These are phyloP conservation scores for Lathyrus aphaca DNA, from an alignment of 306 rosid genomes.

Conservation along the genomic window DNA sequence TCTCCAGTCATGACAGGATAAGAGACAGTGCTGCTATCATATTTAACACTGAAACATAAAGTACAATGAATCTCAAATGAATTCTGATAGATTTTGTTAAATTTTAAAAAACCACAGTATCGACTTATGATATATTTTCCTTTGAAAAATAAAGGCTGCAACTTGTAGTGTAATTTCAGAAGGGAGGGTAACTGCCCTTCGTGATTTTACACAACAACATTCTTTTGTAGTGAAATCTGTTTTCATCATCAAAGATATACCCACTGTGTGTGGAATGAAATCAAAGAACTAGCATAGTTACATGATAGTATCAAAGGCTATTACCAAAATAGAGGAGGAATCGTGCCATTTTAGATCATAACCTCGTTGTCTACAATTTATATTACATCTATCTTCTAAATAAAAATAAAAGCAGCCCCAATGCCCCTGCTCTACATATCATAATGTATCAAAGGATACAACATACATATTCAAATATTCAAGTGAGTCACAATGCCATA, in stretches of 20 bases:
- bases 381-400: slow-evolving; percentile 35
- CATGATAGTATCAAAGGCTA: slow-evolving; percentile 1
- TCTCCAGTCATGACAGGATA: slow-evolving; percentile 40
- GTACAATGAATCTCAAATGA: slow-evolving; percentile 31
- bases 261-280: slow-evolving; percentile 27
- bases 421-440: slow-evolving; percentile 17
- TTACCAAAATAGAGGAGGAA: slow-evolving; percentile 18
- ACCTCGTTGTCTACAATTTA: slow-evolving; percentile 2
- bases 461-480: slow-evolving; percentile 32
- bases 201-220: slow-evolving; percentile 28
- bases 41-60: slow-evolving; percentile 31
- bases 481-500: slow-evolving; percentile 20
- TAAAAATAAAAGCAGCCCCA: slow-evolving; percentile 19
- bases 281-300: slow-evolving; percentile 16
- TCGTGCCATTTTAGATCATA: slow-evolving; percentile 25
- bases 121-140: slow-evolving; percentile 19
- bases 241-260: slow-evolving; percentile 15
- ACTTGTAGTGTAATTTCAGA: slow-evolving; percentile 25
- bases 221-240: slow-evolving; percentile 14
- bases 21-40: slow-evolving; percentile 36
- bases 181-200: slow-evolving; percentile 10
- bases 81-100: slow-evolving; percentile 29
- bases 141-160: slow-evolving; percentile 16
- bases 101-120: background rate
- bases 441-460: slow-evolving; percentile 6